Base-by-base conservation (phyloP, 495 filamentous ascomycete species). In the Penicillium salamii region DNA sequence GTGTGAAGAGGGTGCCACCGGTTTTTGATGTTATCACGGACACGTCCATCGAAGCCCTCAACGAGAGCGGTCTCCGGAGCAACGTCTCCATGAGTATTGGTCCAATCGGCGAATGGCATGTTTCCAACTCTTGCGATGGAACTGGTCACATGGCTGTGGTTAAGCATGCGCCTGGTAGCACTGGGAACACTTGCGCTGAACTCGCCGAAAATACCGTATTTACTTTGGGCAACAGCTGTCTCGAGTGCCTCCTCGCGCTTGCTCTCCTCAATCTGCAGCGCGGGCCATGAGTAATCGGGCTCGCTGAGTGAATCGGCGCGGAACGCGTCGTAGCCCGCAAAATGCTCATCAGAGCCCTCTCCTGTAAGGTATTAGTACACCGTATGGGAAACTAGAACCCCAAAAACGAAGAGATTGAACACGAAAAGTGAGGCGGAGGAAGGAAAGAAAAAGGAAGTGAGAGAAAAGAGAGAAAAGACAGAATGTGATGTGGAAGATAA, bases 301-400 rank as follows among this genome's bases (percentile, higher is more conserved):
- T 79, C 78, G 7, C 62, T 64, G 5, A 80, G 55, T 29, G 61
- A 66, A 23, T 80, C 75, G 19, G 55, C 50, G 1, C 66, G 42
- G 53, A 72, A 74, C 21, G 68, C 49, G 1, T 63, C 50, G 49
- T 82, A 82, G 42, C 77, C 77, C 13, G 61, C 70, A 45, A 82
- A 80, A 54, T 74, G 64, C 61, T 80, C 77, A 52, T 80, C 78
- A 7, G 77, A 59, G 15, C 78, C 78, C 59, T 81, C 74, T 19
- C 77, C 76, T n/a, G n/a, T n/a, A n/a, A n/a, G n/a, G n/a, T n/a
- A n/a, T n/a, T n/a, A n/a, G n/a, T n/a, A n/a, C n/a, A n/a, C n/a
- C n/a, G n/a, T n/a, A n/a, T n/a, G n/a, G n/a, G n/a, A n/a, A n/a
- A n/a, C n/a, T n/a, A n/a, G n/a, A n/a, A n/a, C n/a, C n/a, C n/a